Evolutionary conservation across 2,329 filamentous ascomycete genomes (phyloP), one percentile per base, ranked within the genome.

Genomic region (Claviceps cyperi): DNA sequence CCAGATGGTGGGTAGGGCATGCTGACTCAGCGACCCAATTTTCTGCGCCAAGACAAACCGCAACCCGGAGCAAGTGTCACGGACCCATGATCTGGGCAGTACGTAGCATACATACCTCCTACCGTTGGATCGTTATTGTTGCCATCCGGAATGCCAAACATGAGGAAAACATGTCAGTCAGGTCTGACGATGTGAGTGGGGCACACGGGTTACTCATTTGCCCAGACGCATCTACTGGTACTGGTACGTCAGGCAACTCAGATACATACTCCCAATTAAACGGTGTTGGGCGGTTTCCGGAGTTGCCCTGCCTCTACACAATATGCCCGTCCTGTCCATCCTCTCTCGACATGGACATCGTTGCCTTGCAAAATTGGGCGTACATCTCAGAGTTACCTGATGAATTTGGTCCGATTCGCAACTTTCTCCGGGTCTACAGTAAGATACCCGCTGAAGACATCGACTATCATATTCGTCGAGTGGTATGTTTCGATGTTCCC

Each of bases 341-440:
- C 41, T 39, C 9, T 47, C 17, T 19, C 43, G 41, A 14, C 41
- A 67, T 67, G 65, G 66, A 68, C 50, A 56, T 68, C 45, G 55
- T 66, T 47, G 60, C 65, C 51, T 41, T 59, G 19, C 62, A 62
- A 52, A 57, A 57, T 49, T 69, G 66, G 66, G 61, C 62, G 48
- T 69, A 66, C 46, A 55, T 66, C 22, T 59, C 64, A 28, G 62
- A 63, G 15, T 59, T 66, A 37, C 69, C 69, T 9, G 54, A 62
- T 39, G 64, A 67, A 46, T 64, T 67, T 49, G 62, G 59, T 24
- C 61, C 65, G 14, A 59, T 65, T 35, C 62, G 62, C 49, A 59
- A 64, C 32, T 58, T 71, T 37, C 64, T 71, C 35, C 56, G 64
- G 43, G 55, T 58, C 1, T 71, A 71, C 55, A 69, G 68, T 57